Conservation (phyloP, 176 grass and related monocot genomes). For the Oryza longistaminata region DNA sequence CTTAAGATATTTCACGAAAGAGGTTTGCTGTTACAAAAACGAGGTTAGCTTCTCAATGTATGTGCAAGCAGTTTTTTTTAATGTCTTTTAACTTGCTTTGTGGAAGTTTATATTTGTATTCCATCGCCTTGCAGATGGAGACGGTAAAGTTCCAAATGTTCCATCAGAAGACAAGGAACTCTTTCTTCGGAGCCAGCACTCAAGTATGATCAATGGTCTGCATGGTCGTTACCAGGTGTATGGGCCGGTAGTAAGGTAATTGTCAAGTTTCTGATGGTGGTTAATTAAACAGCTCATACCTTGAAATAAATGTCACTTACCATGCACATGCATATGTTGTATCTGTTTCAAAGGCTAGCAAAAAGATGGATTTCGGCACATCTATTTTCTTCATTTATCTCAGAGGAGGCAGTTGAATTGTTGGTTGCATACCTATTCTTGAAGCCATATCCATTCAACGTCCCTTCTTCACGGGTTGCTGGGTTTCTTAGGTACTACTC, state of each 20-base stretch:
- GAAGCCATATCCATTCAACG: slow-evolving; percentile 79
- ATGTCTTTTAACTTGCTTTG: neutral
- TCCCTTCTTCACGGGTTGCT: slow-evolving; percentile 72
- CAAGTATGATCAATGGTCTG: slow-evolving; percentile 99
- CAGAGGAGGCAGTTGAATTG: slow-evolving; percentile 90
- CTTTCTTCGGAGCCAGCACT: slow-evolving; percentile 83
- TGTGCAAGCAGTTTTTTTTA: neutral
- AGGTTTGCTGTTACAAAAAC: slow-evolving; percentile 57
- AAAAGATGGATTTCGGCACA: slow-evolving; percentile 96
- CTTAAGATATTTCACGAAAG: slow-evolving; percentile 91
- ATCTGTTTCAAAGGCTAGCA: slow-evolving; percentile 68
- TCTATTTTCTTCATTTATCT: slow-evolving; percentile 87
- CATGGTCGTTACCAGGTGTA: slow-evolving; percentile 81
- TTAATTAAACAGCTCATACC: slow-evolving; percentile 7
- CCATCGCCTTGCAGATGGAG: slow-evolving; percentile 49
- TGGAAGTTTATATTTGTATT: slow-evolving; percentile 39
- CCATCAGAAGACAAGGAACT: slow-evolving; percentile 72
- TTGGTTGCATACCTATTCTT: slow-evolving; percentile 90
- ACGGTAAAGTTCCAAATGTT: slow-evolving; percentile 45
- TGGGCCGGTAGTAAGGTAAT: slow-evolving; percentile 85
- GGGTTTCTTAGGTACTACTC: slow-evolving; percentile 83
- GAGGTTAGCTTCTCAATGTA: slow-evolving; percentile 57
- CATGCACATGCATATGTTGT: slow-evolving; percentile 15
- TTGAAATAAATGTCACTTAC: slow-evolving; percentile 32
- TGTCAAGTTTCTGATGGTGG: slow-evolving; percentile 7